Base-by-base conservation (phyloP, 805 yeast species). In the Ogataea methanolica region DNA sequence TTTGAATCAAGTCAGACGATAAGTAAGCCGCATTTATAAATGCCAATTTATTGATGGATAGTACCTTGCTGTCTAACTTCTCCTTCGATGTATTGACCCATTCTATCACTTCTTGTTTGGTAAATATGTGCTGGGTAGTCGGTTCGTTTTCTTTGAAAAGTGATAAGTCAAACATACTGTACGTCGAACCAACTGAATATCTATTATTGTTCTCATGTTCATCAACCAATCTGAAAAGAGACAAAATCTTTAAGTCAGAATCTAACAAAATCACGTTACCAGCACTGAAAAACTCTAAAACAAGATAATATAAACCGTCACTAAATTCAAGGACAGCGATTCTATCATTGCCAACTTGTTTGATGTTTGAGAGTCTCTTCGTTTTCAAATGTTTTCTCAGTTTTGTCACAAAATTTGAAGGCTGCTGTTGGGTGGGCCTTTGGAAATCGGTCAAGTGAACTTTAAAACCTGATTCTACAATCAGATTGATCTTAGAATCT, bases 211-310 rank as follows among this genome's bases (percentile, higher is more conserved):
- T 80, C 35, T 78, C 86, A 58, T 82, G 79, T 45, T 86, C 95
- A 33, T 79, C 79, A 9, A 89, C 97, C 21, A 85, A 69, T 66
- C 97, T 79, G 61, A 86, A 91, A 29, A 90, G 68, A 0, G 92
- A 73, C 58, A 90, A 56, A 43, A 91, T 89, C 56, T 78, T 82
- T 50, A 73, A 65, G 19, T 83, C 76, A 29, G 79, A 75, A 63
- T 92, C 95, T 51, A 92, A 71, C 19, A 92, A 71, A 17, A 92
- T 70, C 46, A 92, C 79, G 61, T 92, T 92, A 26, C 99, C 99
- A 3, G 97, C 97, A 61, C 97, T 87, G 70, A 91, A 92, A 59
- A 92, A 92, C 65, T 92, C 99, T 45, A 92, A 66, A 0, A 88
- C 96, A 53, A 92, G 69, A 56, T 86, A 84, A 59, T 69, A 82